Conservation (phyloP, 2,329 filamentous ascomycete species). For the Pseudogymnoascus sp. region DNA sequence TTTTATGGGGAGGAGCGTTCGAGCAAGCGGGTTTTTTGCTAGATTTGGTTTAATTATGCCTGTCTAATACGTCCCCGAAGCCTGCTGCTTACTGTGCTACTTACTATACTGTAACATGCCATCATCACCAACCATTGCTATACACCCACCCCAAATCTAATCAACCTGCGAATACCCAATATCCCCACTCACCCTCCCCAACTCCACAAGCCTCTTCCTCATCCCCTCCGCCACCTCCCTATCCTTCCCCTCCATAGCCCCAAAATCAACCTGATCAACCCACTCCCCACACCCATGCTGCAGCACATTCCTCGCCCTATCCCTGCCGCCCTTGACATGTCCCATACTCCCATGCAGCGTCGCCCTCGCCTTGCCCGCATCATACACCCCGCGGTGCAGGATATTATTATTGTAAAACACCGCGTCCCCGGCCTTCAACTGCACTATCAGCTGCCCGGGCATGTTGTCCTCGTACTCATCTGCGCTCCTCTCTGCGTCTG, state of each 20-base stretch:
- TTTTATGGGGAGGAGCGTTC: not conserved
- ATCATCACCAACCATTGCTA: not conserved
- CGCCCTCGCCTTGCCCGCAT: slow-evolving; percentile 49
- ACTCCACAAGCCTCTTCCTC: slow-evolving; percentile 50
- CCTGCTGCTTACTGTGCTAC: not conserved
- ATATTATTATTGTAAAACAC: slow-evolving; percentile 92
- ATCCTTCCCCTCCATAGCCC: slow-evolving; percentile 33
- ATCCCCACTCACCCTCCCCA: slow-evolving; percentile 52
- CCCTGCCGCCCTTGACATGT: slow-evolving; percentile 42
- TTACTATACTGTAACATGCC: not conserved
- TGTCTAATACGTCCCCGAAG: not conserved
- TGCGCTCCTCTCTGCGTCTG: slow-evolving; percentile 57
- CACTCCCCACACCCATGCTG: slow-evolving; percentile 65
- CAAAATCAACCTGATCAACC: slow-evolving; percentile 52
- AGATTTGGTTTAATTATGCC: not conserved
- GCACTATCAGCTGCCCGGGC: slow-evolving; percentile 56
- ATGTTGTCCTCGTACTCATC: slow-evolving; percentile 54
- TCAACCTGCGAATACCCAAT: slow-evolving; percentile 55
- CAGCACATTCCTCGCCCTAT: slow-evolving; percentile 61
- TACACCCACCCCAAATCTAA: not conserved
- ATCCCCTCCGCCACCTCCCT: slow-evolving; percentile 50
- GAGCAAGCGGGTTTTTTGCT: not conserved
- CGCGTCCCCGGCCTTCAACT: slow-evolving; percentile 63
- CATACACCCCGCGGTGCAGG: slow-evolving; percentile 62
- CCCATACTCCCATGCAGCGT: slow-evolving; percentile 68